Base-by-base conservation (phyloP, 441 rosid species). In the Aquilaria agallochum region DNA sequence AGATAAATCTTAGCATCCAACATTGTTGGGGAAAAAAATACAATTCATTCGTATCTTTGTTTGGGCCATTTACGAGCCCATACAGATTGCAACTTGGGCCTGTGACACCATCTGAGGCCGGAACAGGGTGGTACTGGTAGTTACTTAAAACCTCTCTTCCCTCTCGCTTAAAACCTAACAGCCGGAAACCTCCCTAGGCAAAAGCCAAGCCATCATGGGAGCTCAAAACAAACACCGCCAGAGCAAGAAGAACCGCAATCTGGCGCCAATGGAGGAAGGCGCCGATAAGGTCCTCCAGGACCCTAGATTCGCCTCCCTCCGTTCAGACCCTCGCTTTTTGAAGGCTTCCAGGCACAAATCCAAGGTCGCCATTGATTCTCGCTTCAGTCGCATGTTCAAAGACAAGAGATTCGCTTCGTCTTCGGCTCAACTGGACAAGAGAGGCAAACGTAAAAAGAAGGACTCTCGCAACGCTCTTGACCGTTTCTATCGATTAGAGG, bases 271-370 rank as follows among this genome's bases (percentile, higher is more conserved):
- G 42, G 42, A 36, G 5, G 42, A 3, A 36, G 42, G 7, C 1
- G 6, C 42, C 51, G 55, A 44, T 56, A 60, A 74, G 55, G 54
- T 80, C 57, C 80, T 90, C 20, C 55, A 69, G 9, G 99, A 94
- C 50, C 70, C 87, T 32, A 72, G 98, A 68, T 90, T 90, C 66
- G 72, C 91, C 7, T 70, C 78, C 34, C 78, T 82, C 40, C 92
- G 85, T 72, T 77, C 86, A 5, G 97, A 88, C 74, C 98, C 97
- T 31, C 74, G 90, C 69, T 88, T 88, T 70, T 93, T 81, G 80
- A 86, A 67, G 30, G 75, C 77, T 33, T 81, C 88, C 2, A 81
- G 69, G 78, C 86, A 78, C 48, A 80, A 86, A 5, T 52, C 87
- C 2, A 95, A 89, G 75, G 91, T 95, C 2, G 45, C 74, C 6